Base-by-base conservation (phyloP, 2,329 filamentous ascomycete species). In the Fusarium chaquense region DNA sequence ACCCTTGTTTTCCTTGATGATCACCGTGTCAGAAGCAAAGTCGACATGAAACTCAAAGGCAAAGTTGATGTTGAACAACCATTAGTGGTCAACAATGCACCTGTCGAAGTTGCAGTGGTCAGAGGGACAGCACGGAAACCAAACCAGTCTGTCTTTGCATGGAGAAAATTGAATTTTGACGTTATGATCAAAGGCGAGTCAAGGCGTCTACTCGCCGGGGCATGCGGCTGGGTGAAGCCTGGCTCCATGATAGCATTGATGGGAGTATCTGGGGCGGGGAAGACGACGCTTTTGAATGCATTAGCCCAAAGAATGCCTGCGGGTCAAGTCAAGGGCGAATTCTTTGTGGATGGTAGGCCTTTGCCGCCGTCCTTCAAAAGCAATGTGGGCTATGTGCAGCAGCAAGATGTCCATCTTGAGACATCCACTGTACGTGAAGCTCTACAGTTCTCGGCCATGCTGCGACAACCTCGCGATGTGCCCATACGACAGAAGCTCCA, bases 1-100 rank as follows among this genome's bases (percentile, higher is more conserved):
- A 86, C 89, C 2, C 84, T 94, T 2, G 87, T 93, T 13, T 93
- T 92, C 76, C 84, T 83, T 28, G 81, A 84, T 9, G 86, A 86
- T 3, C 81, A 84, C 50, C 82, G 10, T 28, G 16, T n/a, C 5
- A 50, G 22, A 6, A 8, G 9, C 6, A 41, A 41, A 40, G 13
- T 18, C 20, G 20, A 57, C 28, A 16, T 20, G 16, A 40, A 57
- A 26, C 28, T 41, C 33, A 50, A 50, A 40, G 16, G 26, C 12
- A 40, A 15, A 24, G 33, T 20, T 9, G 54, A 57, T 15, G 18
- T 26, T 8, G 54, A 57, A 35, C 26, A n/a, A 30, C 44, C 20
- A 2, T 18, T 18, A 4, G 10, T 28, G 6, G 35, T 32, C 20
- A 57, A 24, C 9, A 33, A 28, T 33, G 28, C 43, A 41, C 9